Evolutionary conservation across 176 grass and related monocot genomes (phyloP).

Genomic region (Oryza meridionalis): DNA sequence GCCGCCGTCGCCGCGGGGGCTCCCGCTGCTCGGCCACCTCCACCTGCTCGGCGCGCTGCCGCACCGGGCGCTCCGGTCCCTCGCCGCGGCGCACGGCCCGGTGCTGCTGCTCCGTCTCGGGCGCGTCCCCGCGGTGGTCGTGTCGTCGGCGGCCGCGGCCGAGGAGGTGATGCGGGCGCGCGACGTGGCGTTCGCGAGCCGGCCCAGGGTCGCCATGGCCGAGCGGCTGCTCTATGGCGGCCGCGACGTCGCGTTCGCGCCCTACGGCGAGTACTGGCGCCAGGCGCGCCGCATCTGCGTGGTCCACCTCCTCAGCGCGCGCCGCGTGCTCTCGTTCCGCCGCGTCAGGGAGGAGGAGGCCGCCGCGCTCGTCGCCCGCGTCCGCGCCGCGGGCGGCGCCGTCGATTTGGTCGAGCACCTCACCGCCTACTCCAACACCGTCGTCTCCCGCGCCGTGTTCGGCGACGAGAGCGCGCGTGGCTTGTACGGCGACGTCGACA

Average conservation of each 20-base stretch:
- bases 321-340: conserved; percentile 32
- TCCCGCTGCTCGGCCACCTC: conserved; percentile 60
- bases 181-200: conserved; percentile 57
- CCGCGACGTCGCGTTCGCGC: conserved; percentile 54
- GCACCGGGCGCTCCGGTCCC: conserved; percentile 42
- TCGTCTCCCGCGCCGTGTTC: conserved; percentile 16
- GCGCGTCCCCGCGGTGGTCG: conserved; percentile 42
- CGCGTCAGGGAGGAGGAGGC: conserved; percentile 41
- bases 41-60: conserved; percentile 51
- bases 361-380: not conserved
- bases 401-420: not conserved
- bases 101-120: conserved; percentile 63
- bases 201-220: conserved; percentile 22
- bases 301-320: conserved; percentile 46
- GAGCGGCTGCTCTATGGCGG: conserved; percentile 42
- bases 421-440: not conserved
- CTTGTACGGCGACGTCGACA: not conserved
- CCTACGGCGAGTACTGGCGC: conserved; percentile 69
- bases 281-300: conserved; percentile 55
- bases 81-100: conserved; percentile 49
- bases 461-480: not conserved
- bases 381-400: too few relatives aligned
- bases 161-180: conserved; percentile 50
- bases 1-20: conserved; percentile 31
- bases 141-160: conserved; percentile 54